phyloP scores from a whole-genome alignment of 129 eudicot species.

The Glebionis coronaria region DNA sequence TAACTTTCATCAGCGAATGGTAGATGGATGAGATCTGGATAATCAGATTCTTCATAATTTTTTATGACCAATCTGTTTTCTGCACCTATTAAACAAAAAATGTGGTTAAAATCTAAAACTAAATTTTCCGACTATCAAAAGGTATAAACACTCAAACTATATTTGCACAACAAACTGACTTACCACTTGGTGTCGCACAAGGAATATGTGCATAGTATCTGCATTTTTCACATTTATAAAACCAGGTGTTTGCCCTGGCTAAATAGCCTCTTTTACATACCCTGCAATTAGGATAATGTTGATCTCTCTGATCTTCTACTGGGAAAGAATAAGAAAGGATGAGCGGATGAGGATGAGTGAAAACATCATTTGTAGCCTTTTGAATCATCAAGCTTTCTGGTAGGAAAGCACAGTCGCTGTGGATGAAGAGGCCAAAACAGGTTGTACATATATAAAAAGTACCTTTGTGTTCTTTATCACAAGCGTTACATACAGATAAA shows the following conservation, averaged over 20 bases:
- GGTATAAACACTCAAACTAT: too few relatives aligned
- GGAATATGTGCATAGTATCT: neutral
- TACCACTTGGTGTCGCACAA: neutral
- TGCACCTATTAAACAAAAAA: neutral
- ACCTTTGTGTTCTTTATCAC: neutral
- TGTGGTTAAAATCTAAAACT: neutral
- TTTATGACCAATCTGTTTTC: neutral
- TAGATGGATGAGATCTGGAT: slow-evolving; percentile 11
- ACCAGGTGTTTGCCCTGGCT: neutral
- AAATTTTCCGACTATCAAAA: neutral
- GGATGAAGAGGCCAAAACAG: slow-evolving; percentile 5
- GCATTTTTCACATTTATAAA: neutral
- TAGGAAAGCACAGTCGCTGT: slow-evolving; percentile 12
- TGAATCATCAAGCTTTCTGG: neutral
- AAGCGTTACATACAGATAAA: slow-evolving; percentile 17
- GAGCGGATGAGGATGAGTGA: slow-evolving; percentile 11
- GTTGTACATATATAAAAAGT: slow-evolving; percentile 1
- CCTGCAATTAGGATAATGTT: neutral
- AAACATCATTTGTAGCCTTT: neutral
- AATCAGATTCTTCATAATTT: neutral
- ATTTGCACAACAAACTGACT: neutral
- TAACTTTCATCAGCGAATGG: slow-evolving; percentile 9
- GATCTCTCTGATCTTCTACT: neutral
- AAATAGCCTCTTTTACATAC: neutral
- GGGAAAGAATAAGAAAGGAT: slow-evolving; percentile 23